Evolutionary conservation across 1,139 yeast species (phyloP), one percentile per base, ranked within the genome.

Genomic region (Scheffersomyces illinoinensis): DNA sequence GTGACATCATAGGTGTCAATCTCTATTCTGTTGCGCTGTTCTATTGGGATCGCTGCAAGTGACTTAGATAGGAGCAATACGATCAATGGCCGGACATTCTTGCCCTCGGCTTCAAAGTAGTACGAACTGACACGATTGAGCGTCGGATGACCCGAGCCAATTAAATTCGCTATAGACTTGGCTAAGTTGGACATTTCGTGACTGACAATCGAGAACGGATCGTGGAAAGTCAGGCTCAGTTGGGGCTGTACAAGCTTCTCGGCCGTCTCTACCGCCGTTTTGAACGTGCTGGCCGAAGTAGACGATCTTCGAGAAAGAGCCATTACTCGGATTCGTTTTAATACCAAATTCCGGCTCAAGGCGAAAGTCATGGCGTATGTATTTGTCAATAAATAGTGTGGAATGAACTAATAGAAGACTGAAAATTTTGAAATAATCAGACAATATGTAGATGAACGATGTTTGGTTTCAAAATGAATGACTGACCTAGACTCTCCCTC

Each of bases 101-200:
- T 95, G 10, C 99, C 99, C 71, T 93, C 97, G 21, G 96, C 91
- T 73, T 93, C 97, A 68, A 96, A 93, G 75, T 95, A 95, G 76
- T 96, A 95, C 54, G 93, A 87, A 26, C 97, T 89, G 5, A 93
- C 97, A 66, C 96, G 82, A 74, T 93, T 93, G 60, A 95, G 81
- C 5, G 96, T 89, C 1, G 98, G 98, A 70, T 93, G 97, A 7
- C 97, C 97, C 0, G 97, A 89, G 1, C 98, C 98, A 59, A 95
- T 88, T 60, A 95, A 81, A 46, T 83, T 79, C 54, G 97, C 96
- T 62, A 95, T 96, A 69, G 93, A 92, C 70, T 86, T 86, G 46
- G 97, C 97, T 68, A 95, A 77, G 52, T 86, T 87, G 21, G 95
- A 89, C 99, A 95, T 95, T 71, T 95, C 99, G 66, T 90, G 90